Conservation (phyloP, 495 filamentous ascomycete species). For the Aspergillus panamensis region DNA sequence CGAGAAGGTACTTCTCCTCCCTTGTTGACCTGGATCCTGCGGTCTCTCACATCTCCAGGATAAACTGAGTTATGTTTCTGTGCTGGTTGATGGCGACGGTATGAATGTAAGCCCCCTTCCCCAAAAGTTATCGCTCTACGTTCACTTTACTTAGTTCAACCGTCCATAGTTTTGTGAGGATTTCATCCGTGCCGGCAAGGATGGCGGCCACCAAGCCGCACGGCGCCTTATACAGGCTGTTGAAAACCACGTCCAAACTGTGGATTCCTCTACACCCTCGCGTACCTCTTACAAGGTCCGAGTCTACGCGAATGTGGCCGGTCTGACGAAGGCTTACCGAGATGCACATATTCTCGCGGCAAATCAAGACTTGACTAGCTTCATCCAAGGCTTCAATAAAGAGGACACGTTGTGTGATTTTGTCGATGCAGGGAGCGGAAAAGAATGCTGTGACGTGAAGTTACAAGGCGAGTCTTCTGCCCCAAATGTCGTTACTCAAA, state of each 20-base stretch:
- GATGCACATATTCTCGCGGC: constrained; percentile 16
- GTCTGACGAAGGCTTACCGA: constrained; percentile 28
- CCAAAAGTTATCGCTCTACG: neutral
- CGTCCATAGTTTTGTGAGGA: constrained; percentile 20
- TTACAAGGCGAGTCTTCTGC: constrained; percentile 20
- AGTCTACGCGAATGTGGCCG: constrained; percentile 32
- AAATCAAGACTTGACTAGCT: constrained; percentile 17
- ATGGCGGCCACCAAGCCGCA: constrained; percentile 26
- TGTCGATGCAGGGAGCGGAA: constrained; percentile 32
- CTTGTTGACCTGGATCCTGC: neutral
- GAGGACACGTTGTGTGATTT: constrained; percentile 30
- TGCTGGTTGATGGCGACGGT: constrained; percentile 32
- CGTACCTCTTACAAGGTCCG: constrained; percentile 23
- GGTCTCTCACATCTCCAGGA: constrained; percentile 8
- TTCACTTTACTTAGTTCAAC: neutral
- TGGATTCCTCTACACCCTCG: constrained; percentile 12
- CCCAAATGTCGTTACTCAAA: too few species aligned
- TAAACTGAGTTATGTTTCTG: constrained; percentile 26
- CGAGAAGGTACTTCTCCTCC: constrained; percentile 12
- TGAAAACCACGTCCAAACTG: constrained; percentile 6
- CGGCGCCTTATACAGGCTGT: constrained; percentile 17
- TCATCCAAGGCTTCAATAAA: constrained; percentile 36
- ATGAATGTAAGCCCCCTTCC: constrained; percentile 27
- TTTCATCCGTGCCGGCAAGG: constrained; percentile 21
- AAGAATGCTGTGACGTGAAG: constrained; percentile 36